phyloP scores from a whole-genome alignment of 1,284 basidiomycete genomes.

The Pyrrhoderma noxium region DNA sequence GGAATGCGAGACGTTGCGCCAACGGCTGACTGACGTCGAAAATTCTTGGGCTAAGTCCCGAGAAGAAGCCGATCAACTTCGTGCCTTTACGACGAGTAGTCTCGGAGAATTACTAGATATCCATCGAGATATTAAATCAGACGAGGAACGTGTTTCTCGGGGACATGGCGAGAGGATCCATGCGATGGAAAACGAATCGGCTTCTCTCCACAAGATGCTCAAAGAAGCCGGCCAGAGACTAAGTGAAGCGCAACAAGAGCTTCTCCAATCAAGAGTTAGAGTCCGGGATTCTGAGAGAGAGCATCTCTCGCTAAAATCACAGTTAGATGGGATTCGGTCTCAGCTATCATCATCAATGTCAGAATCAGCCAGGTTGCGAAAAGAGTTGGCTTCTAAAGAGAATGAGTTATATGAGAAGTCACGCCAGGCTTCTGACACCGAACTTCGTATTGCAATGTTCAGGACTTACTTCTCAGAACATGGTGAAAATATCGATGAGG shows the following conservation, averaged over 20 bases:
- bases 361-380: constrained; percentile 68
- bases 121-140: constrained; percentile 71
- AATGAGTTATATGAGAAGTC: constrained; percentile 58
- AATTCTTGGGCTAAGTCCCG: constrained; percentile 83
- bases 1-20: constrained; percentile 66
- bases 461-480: constrained; percentile 86
- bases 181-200: constrained; percentile 72
- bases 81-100: constrained; percentile 75
- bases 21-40: constrained; percentile 67
- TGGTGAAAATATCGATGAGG: constrained; percentile 71
- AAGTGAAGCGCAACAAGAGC: constrained; percentile 62
- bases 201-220: constrained; percentile 69
- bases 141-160: constrained; percentile 67
- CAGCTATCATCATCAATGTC: constrained; percentile 69
- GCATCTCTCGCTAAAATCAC: constrained; percentile 62
- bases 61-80: constrained; percentile 83
- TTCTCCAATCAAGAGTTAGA: constrained; percentile 64
- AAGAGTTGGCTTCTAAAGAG: constrained; percentile 66
- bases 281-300: constrained; percentile 65
- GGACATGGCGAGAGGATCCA: constrained; percentile 76
- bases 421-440: constrained; percentile 66
- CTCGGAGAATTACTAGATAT: constrained; percentile 81
- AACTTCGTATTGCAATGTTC: constrained; percentile 74
- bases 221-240: constrained; percentile 68
- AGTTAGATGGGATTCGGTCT: constrained; percentile 70